These are phyloP conservation scores for Bruguiera hainesii DNA, from an alignment of 441 rosid species.

Conservation along the genomic window DNA sequence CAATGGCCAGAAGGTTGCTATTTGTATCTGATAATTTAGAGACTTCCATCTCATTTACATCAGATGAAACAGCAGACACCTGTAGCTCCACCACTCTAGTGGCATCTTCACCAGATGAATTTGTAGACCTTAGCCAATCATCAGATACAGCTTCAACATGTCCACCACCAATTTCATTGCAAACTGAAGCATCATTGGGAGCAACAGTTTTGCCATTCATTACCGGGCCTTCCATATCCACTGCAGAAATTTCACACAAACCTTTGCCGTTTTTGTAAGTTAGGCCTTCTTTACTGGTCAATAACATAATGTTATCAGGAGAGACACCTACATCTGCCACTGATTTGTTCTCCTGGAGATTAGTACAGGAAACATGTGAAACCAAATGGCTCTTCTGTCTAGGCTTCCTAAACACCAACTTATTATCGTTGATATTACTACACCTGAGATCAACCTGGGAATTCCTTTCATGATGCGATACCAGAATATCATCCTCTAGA, in stretches of 20 bases:
- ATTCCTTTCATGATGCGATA: conserved; percentile 28
- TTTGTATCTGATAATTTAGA: conserved; percentile 18
- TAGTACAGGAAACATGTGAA: conserved; percentile 23
- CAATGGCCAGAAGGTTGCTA: conserved; percentile 16
- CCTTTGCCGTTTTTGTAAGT: conserved; percentile 26
- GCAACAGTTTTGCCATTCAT: conserved; percentile 21
- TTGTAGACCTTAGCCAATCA: conserved; percentile 19
- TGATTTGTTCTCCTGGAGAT: conserved; percentile 22
- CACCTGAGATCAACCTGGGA: conserved; percentile 34
- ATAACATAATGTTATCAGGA: conserved; percentile 18
- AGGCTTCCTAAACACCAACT: conserved; percentile 25
- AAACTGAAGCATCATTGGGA: conserved; percentile 26
- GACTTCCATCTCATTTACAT: conserved; percentile 21
- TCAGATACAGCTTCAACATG: conserved; percentile 19
- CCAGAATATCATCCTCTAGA: conserved; percentile 49
- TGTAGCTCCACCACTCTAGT: conserved; percentile 23
- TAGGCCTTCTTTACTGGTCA: conserved; percentile 25
- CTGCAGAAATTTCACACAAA: conserved; percentile 23
- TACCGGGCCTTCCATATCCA: conserved; percentile 20
- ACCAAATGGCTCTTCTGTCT: conserved; percentile 24
- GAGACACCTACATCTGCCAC: conserved; percentile 17
- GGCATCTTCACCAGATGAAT: conserved; percentile 28
- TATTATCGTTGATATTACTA: conserved; percentile 29
- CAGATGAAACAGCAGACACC: conserved; percentile 25
- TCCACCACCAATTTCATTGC: conserved; percentile 22